These are phyloP conservation scores for Ambrosiella cleistominuta DNA, from an alignment of 2,329 filamentous ascomycete genomes.

Conservation along the genomic window DNA sequence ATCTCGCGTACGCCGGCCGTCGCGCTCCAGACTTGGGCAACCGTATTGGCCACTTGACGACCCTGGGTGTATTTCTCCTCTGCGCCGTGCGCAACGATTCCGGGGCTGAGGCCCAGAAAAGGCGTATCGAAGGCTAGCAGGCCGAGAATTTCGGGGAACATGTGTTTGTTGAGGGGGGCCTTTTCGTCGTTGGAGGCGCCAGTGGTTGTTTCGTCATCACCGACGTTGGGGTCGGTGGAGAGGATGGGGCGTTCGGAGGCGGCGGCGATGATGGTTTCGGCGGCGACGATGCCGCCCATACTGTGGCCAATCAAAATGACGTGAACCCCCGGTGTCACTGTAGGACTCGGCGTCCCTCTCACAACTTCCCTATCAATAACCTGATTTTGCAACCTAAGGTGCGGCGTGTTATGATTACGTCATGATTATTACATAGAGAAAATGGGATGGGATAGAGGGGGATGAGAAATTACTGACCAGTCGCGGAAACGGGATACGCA, in stretches of 20 bases:
- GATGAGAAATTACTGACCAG: slow-evolving; percentile 35
- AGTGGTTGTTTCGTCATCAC: slow-evolving; percentile 4
- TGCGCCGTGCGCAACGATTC: slow-evolving; percentile 70
- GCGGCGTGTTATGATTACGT: not conserved
- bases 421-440: not conserved
- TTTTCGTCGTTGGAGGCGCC: slow-evolving; percentile 16
- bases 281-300: slow-evolving; percentile 87
- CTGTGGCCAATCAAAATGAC: slow-evolving; percentile 73
- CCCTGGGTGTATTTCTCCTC: slow-evolving; percentile 72
- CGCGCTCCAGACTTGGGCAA: slow-evolving; percentile 46
- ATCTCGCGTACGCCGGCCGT: not conserved
- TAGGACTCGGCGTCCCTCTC: slow-evolving; percentile 63
- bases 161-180: slow-evolving; percentile 42
- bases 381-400: slow-evolving; percentile 59
- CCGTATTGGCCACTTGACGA: slow-evolving; percentile 47
- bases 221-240: slow-evolving; percentile 24
- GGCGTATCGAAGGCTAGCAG: slow-evolving; percentile 90
- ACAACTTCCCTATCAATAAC: slow-evolving; percentile 89
- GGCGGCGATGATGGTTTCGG: slow-evolving; percentile 66
- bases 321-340: slow-evolving; percentile 68
- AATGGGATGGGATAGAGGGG: not conserved
- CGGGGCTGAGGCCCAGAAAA: slow-evolving; percentile 64
- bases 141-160: slow-evolving; percentile 76
- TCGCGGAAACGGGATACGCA: slow-evolving; percentile 58
- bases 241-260: slow-evolving; percentile 37